These are phyloP conservation scores for Circinella minor DNA, from an alignment of 371 early-diverging fungal species.

Conservation along the genomic window DNA sequence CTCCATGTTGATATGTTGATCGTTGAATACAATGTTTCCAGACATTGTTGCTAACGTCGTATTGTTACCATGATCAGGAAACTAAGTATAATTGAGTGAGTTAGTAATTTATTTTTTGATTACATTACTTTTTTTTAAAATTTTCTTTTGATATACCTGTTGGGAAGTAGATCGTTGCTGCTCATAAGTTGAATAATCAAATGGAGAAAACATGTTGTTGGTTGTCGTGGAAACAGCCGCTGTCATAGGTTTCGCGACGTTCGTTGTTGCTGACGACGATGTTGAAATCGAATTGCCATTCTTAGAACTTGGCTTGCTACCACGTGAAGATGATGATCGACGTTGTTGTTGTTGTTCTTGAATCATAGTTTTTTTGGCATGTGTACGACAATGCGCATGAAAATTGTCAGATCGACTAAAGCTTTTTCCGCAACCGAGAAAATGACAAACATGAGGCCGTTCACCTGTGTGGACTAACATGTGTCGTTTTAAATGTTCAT, in stretches of 20 bases:
- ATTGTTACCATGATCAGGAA: background rate
- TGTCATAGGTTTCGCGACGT: conserved; percentile 20
- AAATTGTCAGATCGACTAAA: conserved; percentile 82
- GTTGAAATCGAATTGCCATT: too few relatives aligned
- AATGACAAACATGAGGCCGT: conserved; percentile 71
- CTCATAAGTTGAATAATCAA: background rate
- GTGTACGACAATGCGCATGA: conserved; percentile 64
- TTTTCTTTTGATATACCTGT: background rate
- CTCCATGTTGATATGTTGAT: background rate
- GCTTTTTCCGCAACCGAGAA: conserved; percentile 68
- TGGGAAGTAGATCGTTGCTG: background rate
- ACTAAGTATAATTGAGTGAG: background rate
- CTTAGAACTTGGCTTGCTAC: background rate
- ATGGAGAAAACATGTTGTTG: background rate
- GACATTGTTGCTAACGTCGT: background rate
- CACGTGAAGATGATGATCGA: background rate
- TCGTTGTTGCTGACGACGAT: conserved; percentile 2
- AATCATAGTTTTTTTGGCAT: conserved; percentile 45
- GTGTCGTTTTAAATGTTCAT: conserved; percentile 85
- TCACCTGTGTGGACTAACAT: conserved; percentile 71
- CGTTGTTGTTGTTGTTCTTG: conserved; percentile 16
- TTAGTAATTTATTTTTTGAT: background rate
- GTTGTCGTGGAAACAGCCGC: background rate
- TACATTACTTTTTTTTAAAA: background rate
- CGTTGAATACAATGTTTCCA: background rate